Conservation (phyloP, 768 basidiomycete species). For the Podaxis sp. region DNA sequence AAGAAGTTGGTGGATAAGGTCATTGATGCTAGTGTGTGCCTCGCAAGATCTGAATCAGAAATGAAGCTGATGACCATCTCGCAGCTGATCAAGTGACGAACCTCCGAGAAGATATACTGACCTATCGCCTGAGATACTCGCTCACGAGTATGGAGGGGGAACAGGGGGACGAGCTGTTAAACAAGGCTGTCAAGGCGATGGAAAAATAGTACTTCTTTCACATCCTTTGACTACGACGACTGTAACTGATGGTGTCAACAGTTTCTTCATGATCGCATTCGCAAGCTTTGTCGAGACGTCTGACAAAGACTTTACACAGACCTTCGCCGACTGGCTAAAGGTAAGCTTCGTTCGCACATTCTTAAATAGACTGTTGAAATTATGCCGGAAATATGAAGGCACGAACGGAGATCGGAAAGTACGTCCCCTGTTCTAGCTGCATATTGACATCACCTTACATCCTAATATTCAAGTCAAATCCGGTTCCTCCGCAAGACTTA, state of each 20-base stretch:
- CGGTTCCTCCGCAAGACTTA: slow-evolving; percentile 79
- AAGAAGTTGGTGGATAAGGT: slow-evolving; percentile 90
- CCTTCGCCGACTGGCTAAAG: slow-evolving; percentile 88
- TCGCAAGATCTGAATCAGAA: neutral
- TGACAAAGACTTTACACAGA: slow-evolving; percentile 52
- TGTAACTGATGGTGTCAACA: slow-evolving; percentile 27
- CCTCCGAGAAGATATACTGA: slow-evolving; percentile 85
- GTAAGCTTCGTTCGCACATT: slow-evolving; percentile 31
- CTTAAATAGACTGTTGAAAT: neutral
- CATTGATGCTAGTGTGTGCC: slow-evolving; percentile 59
- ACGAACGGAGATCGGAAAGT: slow-evolving; percentile 94
- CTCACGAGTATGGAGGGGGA: slow-evolving; percentile 72
- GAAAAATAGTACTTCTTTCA: slow-evolving; percentile 81
- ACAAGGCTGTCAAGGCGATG: slow-evolving; percentile 70
- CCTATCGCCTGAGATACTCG: slow-evolving; percentile 82
- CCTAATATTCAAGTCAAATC: slow-evolving; percentile 56
- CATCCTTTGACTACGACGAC: neutral
- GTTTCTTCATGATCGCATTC: slow-evolving; percentile 94
- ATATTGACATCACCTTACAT: neutral
- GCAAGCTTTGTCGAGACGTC: slow-evolving; percentile 80
- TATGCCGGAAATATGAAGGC: slow-evolving; percentile 37
- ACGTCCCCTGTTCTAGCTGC: slow-evolving; percentile 27
- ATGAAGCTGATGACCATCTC: slow-evolving; percentile 4
- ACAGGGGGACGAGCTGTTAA: slow-evolving; percentile 55
- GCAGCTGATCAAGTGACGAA: slow-evolving; percentile 91